Conservation (phyloP, 179 eudicot species). For the Silene noctiflora region DNA sequence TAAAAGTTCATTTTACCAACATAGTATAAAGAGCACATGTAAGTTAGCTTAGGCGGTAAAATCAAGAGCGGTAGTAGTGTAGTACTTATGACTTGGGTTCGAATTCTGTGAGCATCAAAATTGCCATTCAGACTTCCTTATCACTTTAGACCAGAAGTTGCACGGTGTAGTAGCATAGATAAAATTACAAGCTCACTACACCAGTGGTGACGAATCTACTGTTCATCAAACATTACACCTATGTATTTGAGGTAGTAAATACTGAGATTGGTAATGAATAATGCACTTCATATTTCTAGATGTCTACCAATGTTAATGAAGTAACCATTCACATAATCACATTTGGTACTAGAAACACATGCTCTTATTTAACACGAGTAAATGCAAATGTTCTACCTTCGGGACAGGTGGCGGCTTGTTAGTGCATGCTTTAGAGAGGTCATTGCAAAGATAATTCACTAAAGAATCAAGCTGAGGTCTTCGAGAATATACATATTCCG, state of each 20-base stretch:
- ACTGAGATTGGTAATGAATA: not conserved
- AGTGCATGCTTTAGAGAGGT: conserved; percentile 69
- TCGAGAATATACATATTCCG: conserved; percentile 70
- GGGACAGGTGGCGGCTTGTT: conserved; percentile 84
- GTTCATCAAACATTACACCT: not conserved
- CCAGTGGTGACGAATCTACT: not conserved
- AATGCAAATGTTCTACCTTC: conserved; percentile 42
- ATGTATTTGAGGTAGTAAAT: not conserved
- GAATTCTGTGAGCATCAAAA: not conserved
- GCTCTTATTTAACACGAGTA: not conserved
- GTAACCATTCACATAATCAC: not conserved
- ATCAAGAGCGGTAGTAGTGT: not conserved
- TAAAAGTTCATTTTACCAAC: not conserved
- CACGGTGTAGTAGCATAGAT: not conserved
- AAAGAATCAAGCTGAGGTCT: conserved; percentile 64
- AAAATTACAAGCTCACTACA: not conserved
- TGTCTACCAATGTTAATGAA: not conserved
- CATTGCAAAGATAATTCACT: conserved; percentile 64
- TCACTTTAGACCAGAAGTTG: not conserved
- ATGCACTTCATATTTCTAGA: not conserved
- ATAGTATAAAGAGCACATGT: not conserved
- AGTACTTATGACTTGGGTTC: not conserved
- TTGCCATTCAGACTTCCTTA: not conserved
- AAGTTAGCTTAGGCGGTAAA: not conserved
- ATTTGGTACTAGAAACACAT: conserved; percentile 4